Percentiles rank a stretch among this genome's conserved stretches.
These are phyloP conservation scores for Viridothelium virens DNA, from an alignment of 495 filamentous ascomycete species.

Conservation along the genomic window DNA sequence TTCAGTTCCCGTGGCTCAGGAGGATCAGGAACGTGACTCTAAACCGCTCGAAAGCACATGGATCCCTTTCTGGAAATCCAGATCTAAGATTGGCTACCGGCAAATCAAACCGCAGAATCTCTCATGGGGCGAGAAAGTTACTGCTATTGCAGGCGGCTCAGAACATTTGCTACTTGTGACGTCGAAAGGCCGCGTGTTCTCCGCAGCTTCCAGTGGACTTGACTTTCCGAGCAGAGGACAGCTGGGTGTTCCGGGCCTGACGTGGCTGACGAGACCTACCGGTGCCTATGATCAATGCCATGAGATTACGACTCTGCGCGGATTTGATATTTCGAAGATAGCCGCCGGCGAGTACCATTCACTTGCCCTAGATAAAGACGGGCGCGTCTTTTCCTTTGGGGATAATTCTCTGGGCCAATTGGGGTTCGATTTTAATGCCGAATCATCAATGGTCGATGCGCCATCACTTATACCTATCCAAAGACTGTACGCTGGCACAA, in stretches of 20 bases:
- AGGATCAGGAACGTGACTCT: conserved; percentile 55
- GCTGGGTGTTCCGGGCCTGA: conserved; percentile 74
- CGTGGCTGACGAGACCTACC: conserved; percentile 66
- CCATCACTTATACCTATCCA: conserved; percentile 61
- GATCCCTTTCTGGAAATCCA: conserved; percentile 63
- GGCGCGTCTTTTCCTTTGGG: conserved; percentile 78
- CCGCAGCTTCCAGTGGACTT: conserved; percentile 67
- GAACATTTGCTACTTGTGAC: conserved; percentile 84
- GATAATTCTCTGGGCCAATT: conserved; percentile 85
- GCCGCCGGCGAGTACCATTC: conserved; percentile 86
- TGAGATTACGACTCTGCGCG: conserved; percentile 58
- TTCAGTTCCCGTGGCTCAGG: conserved; percentile 68
- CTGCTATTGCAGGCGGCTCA: conserved; percentile 62
- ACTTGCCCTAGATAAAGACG: conserved; percentile 62
- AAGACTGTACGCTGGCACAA: conserved; percentile 60
- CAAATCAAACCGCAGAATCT: conserved; percentile 57
- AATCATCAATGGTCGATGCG: conserved; percentile 54
- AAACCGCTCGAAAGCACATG: conserved; percentile 60
- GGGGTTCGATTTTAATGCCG: conserved; percentile 59
- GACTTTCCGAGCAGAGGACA: conserved; percentile 77
- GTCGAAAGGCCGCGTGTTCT: conserved; percentile 77
- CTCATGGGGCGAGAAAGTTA: conserved; percentile 65
- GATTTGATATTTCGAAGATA: conserved; percentile 58
- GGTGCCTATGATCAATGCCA: conserved; percentile 75
- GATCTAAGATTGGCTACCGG: conserved; percentile 61